A percentile compares a stretch with the other conserved stretches of the same genome.
Conservation (phyloP, 495 filamentous ascomycete genomes). For the Penicillium robsamsonii region DNA sequence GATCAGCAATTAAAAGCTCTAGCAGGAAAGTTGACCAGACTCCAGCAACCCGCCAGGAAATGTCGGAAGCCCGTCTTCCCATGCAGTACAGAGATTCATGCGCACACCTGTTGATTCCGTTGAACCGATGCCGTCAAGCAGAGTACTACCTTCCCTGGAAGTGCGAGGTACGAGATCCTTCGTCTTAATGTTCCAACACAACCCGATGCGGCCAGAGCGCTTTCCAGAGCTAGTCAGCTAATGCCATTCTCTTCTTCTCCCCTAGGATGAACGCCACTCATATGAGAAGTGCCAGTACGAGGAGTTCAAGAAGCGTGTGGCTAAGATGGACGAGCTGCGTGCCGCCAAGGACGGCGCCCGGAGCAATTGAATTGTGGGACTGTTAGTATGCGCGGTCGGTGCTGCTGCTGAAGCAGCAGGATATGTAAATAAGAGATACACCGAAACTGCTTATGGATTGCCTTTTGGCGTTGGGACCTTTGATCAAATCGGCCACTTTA, state of each 20-base stretch:
- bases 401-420: conserved; percentile 32
- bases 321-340: conserved; percentile 96
- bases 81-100: conserved; percentile 91
- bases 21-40: conserved; percentile 22
- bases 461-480: conserved; percentile 37
- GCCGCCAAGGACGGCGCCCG: conserved; percentile 80
- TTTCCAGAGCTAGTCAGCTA: conserved; percentile 2
- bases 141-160: conserved; percentile 97
- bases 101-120: conserved; percentile 86
- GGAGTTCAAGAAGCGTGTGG: conserved; percentile 97
- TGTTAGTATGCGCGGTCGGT: conserved; percentile 18
- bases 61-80: conserved; percentile 87
- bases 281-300: conserved; percentile 99
- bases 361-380: conserved; percentile 67
- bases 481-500: conserved; percentile 11
- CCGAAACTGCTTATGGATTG: conserved; percentile 42
- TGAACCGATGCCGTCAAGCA: conserved; percentile 90
- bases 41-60: conserved; percentile 79
- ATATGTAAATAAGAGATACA: conserved; percentile 50
- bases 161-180: conserved; percentile 71
- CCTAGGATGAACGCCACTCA: conserved; percentile 85
- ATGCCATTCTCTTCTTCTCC: not conserved
- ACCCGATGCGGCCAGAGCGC: not conserved
- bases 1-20: conserved; percentile 18
- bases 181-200: not conserved